Conservation (phyloP, 2,329 filamentous ascomycete genomes). For the Nemania bipapillata region DNA sequence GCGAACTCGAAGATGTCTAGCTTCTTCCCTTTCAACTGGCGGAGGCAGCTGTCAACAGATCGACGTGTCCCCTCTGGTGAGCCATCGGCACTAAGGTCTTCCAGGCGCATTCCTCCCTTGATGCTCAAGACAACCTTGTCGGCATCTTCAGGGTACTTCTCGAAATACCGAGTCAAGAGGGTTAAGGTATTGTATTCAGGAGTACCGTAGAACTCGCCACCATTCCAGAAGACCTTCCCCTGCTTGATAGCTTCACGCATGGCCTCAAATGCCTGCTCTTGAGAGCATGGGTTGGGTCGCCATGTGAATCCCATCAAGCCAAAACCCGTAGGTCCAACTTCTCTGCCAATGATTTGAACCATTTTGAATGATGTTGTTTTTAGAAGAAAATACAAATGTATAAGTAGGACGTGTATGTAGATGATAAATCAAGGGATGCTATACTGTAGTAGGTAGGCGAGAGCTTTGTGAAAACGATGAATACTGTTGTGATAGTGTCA, state of each 20-base stretch:
- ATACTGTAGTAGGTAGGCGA: background rate
- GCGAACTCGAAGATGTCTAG: slow-evolving; percentile 66
- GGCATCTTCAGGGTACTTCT: slow-evolving; percentile 66
- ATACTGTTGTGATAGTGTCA: background rate
- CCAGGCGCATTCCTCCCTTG: slow-evolving; percentile 61
- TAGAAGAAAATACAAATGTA: too few relatives aligned
- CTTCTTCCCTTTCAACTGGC: slow-evolving; percentile 57
- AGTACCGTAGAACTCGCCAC: slow-evolving; percentile 66
- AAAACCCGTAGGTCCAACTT: slow-evolving; percentile 45
- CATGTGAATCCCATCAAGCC: slow-evolving; percentile 51
- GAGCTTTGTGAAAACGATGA: background rate
- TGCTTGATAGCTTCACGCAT: slow-evolving; percentile 59
- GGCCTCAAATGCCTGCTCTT: slow-evolving; percentile 59
- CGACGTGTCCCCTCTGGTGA: slow-evolving; percentile 61
- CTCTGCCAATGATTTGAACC: slow-evolving; percentile 46
- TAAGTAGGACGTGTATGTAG: background rate
- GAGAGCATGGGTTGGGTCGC: slow-evolving; percentile 46
- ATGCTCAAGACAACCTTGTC: slow-evolving; percentile 66
- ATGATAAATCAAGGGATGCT: background rate
- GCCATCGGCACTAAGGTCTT: slow-evolving; percentile 55
- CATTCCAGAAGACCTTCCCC: slow-evolving; percentile 63
- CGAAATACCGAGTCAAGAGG: slow-evolving; percentile 66
- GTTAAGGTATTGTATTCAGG: slow-evolving; percentile 63
- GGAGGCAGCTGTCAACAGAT: slow-evolving; percentile 62
- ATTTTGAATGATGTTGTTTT: slow-evolving; percentile 32